Evolutionary conservation across 768 basidiomycete species (phyloP), one percentile per base, ranked within the genome.

Genomic region (Agrocybe pediades): DNA sequence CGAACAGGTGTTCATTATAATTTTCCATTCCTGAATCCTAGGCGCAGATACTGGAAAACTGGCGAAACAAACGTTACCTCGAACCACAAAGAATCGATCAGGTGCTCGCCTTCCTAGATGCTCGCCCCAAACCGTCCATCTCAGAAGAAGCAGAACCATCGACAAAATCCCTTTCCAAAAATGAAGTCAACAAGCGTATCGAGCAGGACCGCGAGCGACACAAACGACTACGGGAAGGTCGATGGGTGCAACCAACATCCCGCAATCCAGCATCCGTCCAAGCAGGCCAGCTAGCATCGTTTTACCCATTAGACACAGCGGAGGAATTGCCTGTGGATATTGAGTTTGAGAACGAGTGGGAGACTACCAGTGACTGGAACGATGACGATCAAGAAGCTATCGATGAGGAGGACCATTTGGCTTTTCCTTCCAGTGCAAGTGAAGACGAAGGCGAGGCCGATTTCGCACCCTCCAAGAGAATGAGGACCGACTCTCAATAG

Each of bases 151-250:
- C 39, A 26, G 29, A 25, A 13, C 20, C 46, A 23, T 21, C 50
- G 46, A 51, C 46, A 26, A 66, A 60, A 52, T 59, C 71, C 0
- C 78, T 89, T 45, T 77, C 85, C 1, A 80, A 82, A 8, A 70
- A 73, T n/a, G 92, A 95, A 47, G 81, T 92, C 24, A 80, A 92
- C 64, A 86, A 88, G 54, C 86, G 92, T 11, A 93, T 96, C 59
- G 92, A 96, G 67, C 93, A 95, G 61, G 94, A 95, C 67, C 78
- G 93, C 2, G 94, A 95, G 62, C 83, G 95, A 57, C 94, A 95
- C 64, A 96, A 96, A 71, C 85, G 94, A 11, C 77, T 96, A 2
- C 84, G 93, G 42, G 94, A 96, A 68, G 83, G 90, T 30, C 84
- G 93, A 41, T 96, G 94, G 94, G 90, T 91, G n/a, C 90, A 92